Conservation (phyloP, 345 rosid species). For the Rhodamnia rubescens region DNA sequence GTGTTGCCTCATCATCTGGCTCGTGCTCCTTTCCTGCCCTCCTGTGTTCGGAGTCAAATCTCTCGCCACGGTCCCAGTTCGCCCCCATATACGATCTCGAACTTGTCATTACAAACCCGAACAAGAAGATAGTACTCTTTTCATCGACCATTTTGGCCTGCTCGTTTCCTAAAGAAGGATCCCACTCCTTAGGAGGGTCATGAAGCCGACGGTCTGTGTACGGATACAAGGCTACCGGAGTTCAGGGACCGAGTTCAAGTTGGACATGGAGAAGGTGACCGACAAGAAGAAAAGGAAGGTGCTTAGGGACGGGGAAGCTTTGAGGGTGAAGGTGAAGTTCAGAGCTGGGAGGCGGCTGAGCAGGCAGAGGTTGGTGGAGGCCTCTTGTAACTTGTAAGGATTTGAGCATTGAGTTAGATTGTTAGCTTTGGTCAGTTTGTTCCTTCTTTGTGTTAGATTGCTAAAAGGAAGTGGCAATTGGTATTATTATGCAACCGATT, state of each 20-base stretch:
- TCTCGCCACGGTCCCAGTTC: not conserved
- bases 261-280: not conserved
- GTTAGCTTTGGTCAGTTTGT: not conserved
- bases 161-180: not conserved
- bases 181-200: not conserved
- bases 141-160: not conserved
- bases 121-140: slow-evolving; percentile 2
- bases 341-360: not conserved
- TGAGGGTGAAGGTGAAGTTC: not conserved
- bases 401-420: not conserved
- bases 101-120: slow-evolving; percentile 6
- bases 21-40: slow-evolving; percentile 5
- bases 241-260: not conserved
- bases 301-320: slow-evolving; percentile 1
- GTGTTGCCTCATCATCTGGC: slow-evolving; percentile 5
- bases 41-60: slow-evolving; percentile 11
- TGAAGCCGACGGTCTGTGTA: not conserved
- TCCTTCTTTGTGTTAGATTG: not conserved
- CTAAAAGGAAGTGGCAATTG: not conserved
- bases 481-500: not conserved
- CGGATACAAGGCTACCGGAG: not conserved
- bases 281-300: not conserved
- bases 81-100: not conserved
- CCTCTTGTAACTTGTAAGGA: slow-evolving; percentile 2
- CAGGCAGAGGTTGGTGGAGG: not conserved